Percentiles rank a stretch among this genome's conserved stretches.
Evolutionary conservation across 768 basidiomycete genomes (phyloP).

Genomic region (Lactarius hatsudake): DNA sequence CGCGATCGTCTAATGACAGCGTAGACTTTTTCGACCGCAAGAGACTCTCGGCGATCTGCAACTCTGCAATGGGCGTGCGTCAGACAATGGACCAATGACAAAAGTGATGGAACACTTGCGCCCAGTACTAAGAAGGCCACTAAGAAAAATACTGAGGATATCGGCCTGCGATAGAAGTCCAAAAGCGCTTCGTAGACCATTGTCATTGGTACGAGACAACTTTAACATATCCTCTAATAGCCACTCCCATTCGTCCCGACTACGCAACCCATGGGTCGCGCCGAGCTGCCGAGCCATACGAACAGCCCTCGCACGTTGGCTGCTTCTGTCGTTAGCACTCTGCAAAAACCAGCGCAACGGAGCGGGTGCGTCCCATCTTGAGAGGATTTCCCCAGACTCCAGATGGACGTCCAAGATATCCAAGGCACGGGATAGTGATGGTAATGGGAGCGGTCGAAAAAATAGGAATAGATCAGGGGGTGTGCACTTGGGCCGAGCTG

Average conservation of each 20-base stretch:
- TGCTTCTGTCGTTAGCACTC: constrained; percentile 56
- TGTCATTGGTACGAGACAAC: constrained; percentile 61
- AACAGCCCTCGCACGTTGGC: constrained; percentile 84
- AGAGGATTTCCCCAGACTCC: constrained; percentile 88
- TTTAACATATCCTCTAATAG: constrained; percentile 89
- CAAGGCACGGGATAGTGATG: constrained; percentile 75
- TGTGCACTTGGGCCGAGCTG: constrained; percentile 51
- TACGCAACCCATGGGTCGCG: constrained; percentile 50
- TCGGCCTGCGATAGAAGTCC: constrained; percentile 70
- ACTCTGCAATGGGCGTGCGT: constrained; percentile 43
- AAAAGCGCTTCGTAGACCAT: constrained; percentile 71
- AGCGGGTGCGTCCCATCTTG: constrained; percentile 81
- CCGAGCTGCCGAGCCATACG: constrained; percentile 76
- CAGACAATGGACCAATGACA: not conserved
- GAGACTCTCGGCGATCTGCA: constrained; percentile 63
- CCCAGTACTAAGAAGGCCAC: constrained; percentile 81
- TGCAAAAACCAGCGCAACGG: constrained; percentile 90
- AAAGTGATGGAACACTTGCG: constrained; percentile 55
- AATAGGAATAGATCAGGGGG: constrained; percentile 75
- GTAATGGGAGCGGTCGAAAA: constrained; percentile 73
- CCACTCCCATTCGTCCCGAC: constrained; percentile 80
- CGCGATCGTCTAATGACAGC: constrained; percentile 46
- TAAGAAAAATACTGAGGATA: constrained; percentile 77
- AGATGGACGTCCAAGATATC: constrained; percentile 94
- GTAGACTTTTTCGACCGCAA: constrained; percentile 48